Conservation (phyloP, 305 asterid genomes). For the Rubia balearica region DNA sequence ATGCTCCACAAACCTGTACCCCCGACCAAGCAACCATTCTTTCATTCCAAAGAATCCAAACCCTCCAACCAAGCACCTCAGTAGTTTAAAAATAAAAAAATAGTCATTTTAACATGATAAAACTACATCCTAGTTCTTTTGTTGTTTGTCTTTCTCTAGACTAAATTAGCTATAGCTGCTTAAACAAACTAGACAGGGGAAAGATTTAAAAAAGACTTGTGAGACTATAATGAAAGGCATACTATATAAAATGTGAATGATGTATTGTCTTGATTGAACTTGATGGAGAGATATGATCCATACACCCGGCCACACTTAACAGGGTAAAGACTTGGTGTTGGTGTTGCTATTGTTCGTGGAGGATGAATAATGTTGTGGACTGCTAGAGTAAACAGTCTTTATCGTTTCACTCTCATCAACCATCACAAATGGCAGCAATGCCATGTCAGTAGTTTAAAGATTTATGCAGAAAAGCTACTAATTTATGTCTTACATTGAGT, state of each 20-base stretch:
- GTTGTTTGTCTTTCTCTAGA: neutral
- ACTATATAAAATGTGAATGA: neutral
- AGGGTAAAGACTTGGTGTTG: neutral
- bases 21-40: neutral
- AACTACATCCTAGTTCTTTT: neutral
- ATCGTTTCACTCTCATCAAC: neutral
- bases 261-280: neutral
- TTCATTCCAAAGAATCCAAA: neutral
- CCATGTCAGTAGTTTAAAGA: neutral
- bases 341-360: neutral
- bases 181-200: neutral
- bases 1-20: neutral
- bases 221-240: neutral
- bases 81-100: no score
- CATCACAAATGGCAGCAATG: neutral
- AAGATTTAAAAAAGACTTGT: neutral
- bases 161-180: neutral
- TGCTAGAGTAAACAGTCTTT: neutral
- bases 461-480: neutral
- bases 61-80: neutral
- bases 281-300: neutral
- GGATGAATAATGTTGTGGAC: slow-evolving; percentile 5
- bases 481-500: neutral
- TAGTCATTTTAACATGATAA: neutral
- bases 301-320: no score